Base-by-base conservation (phyloP, 768 basidiomycete species). In the Auricularia sp. region DNA sequence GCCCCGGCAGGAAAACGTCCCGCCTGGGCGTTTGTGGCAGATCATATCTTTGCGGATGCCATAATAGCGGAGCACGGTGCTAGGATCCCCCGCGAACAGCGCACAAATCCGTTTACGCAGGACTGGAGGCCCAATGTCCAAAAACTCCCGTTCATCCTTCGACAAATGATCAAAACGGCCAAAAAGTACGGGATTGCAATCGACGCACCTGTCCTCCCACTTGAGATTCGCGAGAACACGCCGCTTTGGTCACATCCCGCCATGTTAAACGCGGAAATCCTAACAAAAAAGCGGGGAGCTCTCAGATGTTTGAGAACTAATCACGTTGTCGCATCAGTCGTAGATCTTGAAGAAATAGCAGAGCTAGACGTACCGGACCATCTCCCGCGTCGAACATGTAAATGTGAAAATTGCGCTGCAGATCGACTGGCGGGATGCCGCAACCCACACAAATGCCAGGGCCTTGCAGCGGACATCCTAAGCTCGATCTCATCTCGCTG, bases 1-100 rank as follows among this genome's bases (percentile, higher is more conserved):
- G 54, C 66, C 2, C 39, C 69, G 4, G 66, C 63, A 1, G 33
- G 54, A 1, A 34, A 69, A 0, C 39, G 72, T 3, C 72, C 76
- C 7, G 21, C 64, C 11, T 77, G 77, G 76, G 70, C 74, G 0
- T 13, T 42, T 0, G 45, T 76, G 0, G 73, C 73, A 14, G 73
- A 77, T 63, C 67, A 16, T 6, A 10, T 51, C 11, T 51, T 51
- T 16, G 16, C 47, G 8, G 16, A 18, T 18, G 16, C 29, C 29
- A 51, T 51, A 6, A 16, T 8, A 16, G 47, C 16, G 47, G 18
- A 18, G 11, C 11, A 51, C 16, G 47, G 6, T 6, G 18, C 14
- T 13, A 18, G 5, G 5, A 16, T 51, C 14, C 47, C 47, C 47
- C 16, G 16, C 21, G 47, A 16, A 51, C 16, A 16, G 5, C 8